These are phyloP conservation scores for Westerdykella sp. DNA, from an alignment of 2,329 filamentous ascomycete species.

Conservation along the genomic window DNA sequence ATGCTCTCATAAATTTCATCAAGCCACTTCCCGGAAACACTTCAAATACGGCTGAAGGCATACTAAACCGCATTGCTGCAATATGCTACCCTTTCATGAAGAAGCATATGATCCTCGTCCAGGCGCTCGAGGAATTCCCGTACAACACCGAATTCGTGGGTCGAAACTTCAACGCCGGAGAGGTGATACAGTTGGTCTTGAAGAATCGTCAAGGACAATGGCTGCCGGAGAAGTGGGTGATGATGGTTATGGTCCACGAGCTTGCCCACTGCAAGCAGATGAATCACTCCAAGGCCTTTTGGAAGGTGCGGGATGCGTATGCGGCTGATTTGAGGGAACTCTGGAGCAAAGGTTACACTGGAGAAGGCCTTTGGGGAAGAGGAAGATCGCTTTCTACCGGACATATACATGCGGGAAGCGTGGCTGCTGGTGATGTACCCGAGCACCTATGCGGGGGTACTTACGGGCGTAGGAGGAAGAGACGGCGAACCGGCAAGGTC, in stretches of 20 bases:
- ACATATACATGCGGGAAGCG: constrained; percentile 16
- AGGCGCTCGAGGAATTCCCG: constrained; percentile 68
- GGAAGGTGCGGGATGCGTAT: constrained; percentile 69
- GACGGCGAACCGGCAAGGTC: constrained; percentile 38
- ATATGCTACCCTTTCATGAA: constrained; percentile 64
- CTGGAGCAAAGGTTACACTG: constrained; percentile 65
- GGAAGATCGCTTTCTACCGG: constrained; percentile 56
- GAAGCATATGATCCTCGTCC: constrained; percentile 41
- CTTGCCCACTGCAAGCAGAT: constrained; percentile 85
- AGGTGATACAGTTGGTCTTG: constrained; percentile 79
- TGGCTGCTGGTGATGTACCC: constrained; percentile 25
- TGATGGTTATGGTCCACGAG: constrained; percentile 96
- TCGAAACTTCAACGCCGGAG: constrained; percentile 84
- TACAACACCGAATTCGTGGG: constrained; percentile 78
- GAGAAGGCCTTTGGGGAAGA: constrained; percentile 77
- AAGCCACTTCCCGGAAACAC: constrained; percentile 62
- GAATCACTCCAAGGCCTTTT: constrained; percentile 80
- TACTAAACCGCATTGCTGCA: constrained; percentile 46
- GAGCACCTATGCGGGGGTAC: constrained; percentile 76
- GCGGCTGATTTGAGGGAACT: constrained; percentile 63
- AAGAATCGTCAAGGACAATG: constrained; percentile 60
- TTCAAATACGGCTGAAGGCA: constrained; percentile 24
- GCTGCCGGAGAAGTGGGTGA: constrained; percentile 77
- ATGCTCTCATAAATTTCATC: constrained; percentile 76
- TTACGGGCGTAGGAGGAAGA: constrained; percentile 54